Percentiles rank a stretch among this genome's conserved stretches.
phyloP scores from a whole-genome alignment of 345 rosid species.

The Tarenaya hassleriana region DNA sequence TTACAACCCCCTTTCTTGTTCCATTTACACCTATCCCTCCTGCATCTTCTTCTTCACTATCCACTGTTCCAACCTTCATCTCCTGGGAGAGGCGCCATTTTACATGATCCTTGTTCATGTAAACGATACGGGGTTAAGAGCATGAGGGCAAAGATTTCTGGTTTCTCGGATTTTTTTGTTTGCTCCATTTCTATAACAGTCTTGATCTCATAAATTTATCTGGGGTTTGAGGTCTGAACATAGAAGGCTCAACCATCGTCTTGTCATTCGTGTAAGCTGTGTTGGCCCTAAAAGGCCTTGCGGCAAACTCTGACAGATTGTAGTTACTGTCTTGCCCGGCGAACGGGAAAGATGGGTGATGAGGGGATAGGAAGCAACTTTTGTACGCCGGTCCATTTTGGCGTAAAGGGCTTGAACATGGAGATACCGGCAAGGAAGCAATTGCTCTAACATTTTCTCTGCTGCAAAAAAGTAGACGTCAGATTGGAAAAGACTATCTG shows the following conservation, averaged over 20 bases:
- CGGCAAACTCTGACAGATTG: constrained; percentile 45
- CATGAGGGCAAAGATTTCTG: neutral
- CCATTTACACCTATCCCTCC: too few relatives aligned
- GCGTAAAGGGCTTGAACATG: constrained; percentile 83
- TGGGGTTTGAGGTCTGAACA: constrained; percentile 40
- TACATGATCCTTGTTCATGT: too few relatives aligned
- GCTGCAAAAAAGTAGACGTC: constrained; percentile 21
- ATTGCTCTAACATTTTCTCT: constrained; percentile 71
- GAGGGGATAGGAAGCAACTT: constrained; percentile 77
- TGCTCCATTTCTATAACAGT: constrained; percentile 31
- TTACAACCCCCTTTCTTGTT: too few relatives aligned
- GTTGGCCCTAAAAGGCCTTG: constrained; percentile 40
- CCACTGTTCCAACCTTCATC: too few relatives aligned
- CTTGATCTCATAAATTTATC: constrained; percentile 50
- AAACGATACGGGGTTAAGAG: too few relatives aligned
- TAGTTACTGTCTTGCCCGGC: constrained; percentile 45
- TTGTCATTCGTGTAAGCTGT: constrained; percentile 31
- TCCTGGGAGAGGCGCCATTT: too few relatives aligned
- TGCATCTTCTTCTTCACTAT: too few relatives aligned
- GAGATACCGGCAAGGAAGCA: constrained; percentile 84
- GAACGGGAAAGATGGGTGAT: constrained; percentile 51
- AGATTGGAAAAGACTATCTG: constrained; percentile 5
- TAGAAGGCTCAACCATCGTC: constrained; percentile 38
- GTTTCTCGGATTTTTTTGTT: constrained; percentile 5
- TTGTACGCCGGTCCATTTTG: constrained; percentile 49